A percentile compares a stretch with the other conserved stretches of the same genome.
Conservation (phyloP, 768 basidiomycete species). For the Lyophyllum shimeji region DNA sequence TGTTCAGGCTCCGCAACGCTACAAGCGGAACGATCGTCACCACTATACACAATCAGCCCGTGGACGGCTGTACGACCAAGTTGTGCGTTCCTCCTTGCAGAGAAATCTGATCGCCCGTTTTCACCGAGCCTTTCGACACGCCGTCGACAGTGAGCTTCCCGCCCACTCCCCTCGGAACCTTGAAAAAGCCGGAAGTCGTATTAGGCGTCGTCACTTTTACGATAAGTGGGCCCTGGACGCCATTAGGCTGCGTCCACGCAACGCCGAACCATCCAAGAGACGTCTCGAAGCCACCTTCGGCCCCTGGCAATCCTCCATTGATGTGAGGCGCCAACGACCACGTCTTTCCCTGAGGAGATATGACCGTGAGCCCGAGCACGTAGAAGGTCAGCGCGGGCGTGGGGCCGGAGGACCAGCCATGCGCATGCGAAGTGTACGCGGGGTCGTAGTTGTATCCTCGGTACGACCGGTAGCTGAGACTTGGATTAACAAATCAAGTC, state of each 20-base stretch:
- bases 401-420: conserved; percentile 60
- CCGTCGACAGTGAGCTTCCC: conserved; percentile 30
- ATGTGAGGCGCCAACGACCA: conserved; percentile 51
- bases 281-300: conserved; percentile 55
- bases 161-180: conserved; percentile 27
- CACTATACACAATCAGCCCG: background rate
- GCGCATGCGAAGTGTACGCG: conserved; percentile 58
- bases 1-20: too few species aligned
- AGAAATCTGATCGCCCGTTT: conserved; percentile 2
- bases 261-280: conserved; percentile 51
- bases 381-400: conserved; percentile 59
- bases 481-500: too few species aligned
- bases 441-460: conserved; percentile 57
- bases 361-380: conserved; percentile 52
- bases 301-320: conserved; percentile 34
- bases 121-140: conserved; percentile 9
- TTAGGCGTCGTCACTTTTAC: conserved; percentile 27
- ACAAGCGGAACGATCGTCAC: too few species aligned
- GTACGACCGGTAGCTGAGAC: conserved; percentile 47
- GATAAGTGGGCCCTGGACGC: conserved; percentile 15
- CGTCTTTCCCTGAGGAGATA: conserved; percentile 42
- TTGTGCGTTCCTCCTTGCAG: conserved; percentile 5
- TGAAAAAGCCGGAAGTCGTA: conserved; percentile 22
- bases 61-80: background rate
- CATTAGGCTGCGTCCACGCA: conserved; percentile 33